Evolutionary conservation across 1,139 yeast genomes (phyloP).

Genomic region (Kodamaea sp.): DNA sequence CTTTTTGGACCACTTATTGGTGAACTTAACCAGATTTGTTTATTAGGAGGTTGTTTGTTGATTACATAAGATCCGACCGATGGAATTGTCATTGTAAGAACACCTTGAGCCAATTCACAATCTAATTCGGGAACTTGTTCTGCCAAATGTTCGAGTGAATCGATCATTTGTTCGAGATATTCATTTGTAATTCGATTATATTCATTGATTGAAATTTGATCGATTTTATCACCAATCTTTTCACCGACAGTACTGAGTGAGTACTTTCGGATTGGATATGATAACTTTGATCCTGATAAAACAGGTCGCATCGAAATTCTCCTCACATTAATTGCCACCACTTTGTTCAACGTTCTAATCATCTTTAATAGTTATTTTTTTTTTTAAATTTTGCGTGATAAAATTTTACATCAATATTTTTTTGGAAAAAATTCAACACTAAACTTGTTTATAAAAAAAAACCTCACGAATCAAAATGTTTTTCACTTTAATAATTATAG

Average conservation of each 20-base stretch:
- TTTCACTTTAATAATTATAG: conserved; percentile 21
- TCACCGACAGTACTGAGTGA: conserved; percentile 48
- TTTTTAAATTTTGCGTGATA: too few species aligned
- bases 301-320: conserved; percentile 12
- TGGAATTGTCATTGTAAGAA: conserved; percentile 64
- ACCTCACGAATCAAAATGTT: conserved; percentile 24
- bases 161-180: conserved; percentile 62
- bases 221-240: conserved; percentile 48
- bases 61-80: conserved; percentile 78
- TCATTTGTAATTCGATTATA: conserved; percentile 59
- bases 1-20: conserved; percentile 91
- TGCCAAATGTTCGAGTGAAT: conserved; percentile 58
- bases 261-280: conserved; percentile 8
- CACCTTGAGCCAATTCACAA: conserved; percentile 82
- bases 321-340: neutral
- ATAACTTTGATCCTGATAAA: conserved; percentile 5
- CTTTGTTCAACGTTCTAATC: conserved; percentile 5
- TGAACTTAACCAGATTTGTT: conserved; percentile 88
- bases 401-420: too few species aligned
- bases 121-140: conserved; percentile 62
- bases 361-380: conserved; percentile 13
- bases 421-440: too few species aligned
- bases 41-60: conserved; percentile 91
- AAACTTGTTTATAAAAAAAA: neutral
- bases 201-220: conserved; percentile 40